Base-by-base conservation (phyloP, 208 protist species). In the Lotmaria passim region DNA sequence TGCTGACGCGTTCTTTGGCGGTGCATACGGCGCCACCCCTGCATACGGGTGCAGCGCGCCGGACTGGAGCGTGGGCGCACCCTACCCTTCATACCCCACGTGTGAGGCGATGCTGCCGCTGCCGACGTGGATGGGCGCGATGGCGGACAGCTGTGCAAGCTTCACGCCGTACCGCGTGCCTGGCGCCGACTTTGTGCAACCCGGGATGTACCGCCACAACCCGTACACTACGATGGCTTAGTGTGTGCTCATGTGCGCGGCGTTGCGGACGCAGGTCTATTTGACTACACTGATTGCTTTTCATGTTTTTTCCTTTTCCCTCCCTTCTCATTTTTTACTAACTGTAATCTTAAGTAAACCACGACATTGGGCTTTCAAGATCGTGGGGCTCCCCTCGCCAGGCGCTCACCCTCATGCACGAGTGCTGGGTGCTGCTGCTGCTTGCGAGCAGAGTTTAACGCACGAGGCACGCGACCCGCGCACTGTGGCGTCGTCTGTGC, bases 171-270 rank as follows among this genome's bases (percentile, higher is more conserved):
- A 53, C 53, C 15, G 53, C 23, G 23, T 55, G 33, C 65, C 65
- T 31, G 65, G 65, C 14, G 44, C 59, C 8, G 65, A 71, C 53
- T 71, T 71, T 71, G 52, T 71, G 53, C 65, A 36, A 15, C 66
- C 50, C 7, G 59, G 52, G 41, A 60, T 65, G 55, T 81, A 73
- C 62, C 74, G 75, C 44, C 47, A 71, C 48, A 78, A 85, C 44
- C 79, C 79, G 23, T 85, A 85, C 67, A 69, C 46, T 11, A 53
- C 26, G 48, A 17, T 74, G 21, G 23, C 46, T 19, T 69, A 69
- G 31, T 58, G 43, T 7, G n/a, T 23, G 11, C 17, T 6, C 12
- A 12, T 6, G 6, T 39, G 8, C 36, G 36, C 36, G 36, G 36
- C 6, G 8, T 39, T n/a, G n/a, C n/a, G n/a, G n/a, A n/a, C n/a